Evolutionary conservation across 2,329 filamentous ascomycete genomes (phyloP).

Genomic region (Monosporascus cannonballus): DNA sequence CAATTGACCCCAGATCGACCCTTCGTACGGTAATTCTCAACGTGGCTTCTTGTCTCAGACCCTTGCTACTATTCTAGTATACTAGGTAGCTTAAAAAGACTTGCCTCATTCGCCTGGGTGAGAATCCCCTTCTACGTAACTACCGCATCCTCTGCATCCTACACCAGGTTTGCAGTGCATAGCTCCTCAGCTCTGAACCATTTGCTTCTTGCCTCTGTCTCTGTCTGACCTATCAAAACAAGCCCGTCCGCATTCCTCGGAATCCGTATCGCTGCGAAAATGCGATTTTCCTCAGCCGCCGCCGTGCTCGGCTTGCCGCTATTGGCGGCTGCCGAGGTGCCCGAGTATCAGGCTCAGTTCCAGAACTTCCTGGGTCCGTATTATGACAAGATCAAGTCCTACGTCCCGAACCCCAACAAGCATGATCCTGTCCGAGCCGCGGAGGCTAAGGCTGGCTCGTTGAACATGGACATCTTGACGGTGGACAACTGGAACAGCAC

Average conservation of each 20-base stretch:
- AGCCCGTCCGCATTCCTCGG: conserved; percentile 1
- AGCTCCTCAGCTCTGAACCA: not conserved
- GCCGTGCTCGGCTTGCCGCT: conserved; percentile 50
- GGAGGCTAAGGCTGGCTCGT: conserved; percentile 43
- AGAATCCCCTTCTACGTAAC: not conserved
- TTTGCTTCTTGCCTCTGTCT: no score
- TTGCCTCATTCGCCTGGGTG: not conserved
- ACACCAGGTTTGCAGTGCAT: not conserved
- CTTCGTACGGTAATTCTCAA: not conserved
- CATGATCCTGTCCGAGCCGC: conserved; percentile 36
- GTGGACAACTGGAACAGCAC: conserved; percentile 67
- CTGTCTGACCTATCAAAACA: no score
- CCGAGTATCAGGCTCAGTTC: conserved; percentile 57
- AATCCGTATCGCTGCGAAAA: conserved; percentile 27
- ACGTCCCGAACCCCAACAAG: conserved; percentile 43
- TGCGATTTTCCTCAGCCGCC: conserved; percentile 52
- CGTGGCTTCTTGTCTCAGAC: not conserved
- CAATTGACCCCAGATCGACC: no score
- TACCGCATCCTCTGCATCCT: not conserved
- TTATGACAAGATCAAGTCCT: conserved; percentile 41
- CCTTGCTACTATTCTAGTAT: not conserved
- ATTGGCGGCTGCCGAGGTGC: conserved; percentile 47
- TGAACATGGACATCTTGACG: conserved; percentile 52
- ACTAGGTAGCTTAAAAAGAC: not conserved
- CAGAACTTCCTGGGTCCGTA: conserved; percentile 32